These are phyloP conservation scores for Trichocomaceae sp. DNA, from an alignment of 2,329 filamentous ascomycete species.

Conservation along the genomic window DNA sequence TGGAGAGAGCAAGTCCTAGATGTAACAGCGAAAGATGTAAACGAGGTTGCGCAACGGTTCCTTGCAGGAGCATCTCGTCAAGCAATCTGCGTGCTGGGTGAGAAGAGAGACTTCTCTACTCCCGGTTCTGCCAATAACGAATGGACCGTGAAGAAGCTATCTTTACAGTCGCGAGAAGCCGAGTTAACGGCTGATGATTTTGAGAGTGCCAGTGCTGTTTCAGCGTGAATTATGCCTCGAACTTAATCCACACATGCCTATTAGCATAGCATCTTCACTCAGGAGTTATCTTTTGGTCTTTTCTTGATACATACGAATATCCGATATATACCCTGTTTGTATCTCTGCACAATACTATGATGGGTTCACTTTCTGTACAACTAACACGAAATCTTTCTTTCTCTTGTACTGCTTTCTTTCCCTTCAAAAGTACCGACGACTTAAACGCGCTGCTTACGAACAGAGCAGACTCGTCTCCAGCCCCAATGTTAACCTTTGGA, in stretches of 20 bases:
- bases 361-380: neutral
- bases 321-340: constrained; percentile 13
- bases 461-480: constrained; percentile 47
- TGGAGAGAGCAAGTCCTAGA: constrained; percentile 80
- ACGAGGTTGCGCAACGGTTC: constrained; percentile 72
- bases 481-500: constrained; percentile 19
- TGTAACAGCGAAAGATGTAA: constrained; percentile 73
- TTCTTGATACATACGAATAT: constrained; percentile 15
- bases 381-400: constrained; percentile 1
- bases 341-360: constrained; percentile 20
- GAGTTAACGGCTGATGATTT: constrained; percentile 14
- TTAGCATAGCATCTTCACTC: constrained; percentile 10
- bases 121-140: constrained; percentile 46
- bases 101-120: constrained; percentile 61
- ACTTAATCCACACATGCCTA: neutral
- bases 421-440: neutral
- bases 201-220: neutral
- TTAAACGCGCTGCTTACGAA: constrained; percentile 44
- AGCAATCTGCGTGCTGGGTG: constrained; percentile 68
- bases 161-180: constrained; percentile 47
- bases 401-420: constrained; percentile 1
- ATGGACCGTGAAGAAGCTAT: constrained; percentile 73
- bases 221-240: neutral
- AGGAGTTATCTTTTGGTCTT: constrained; percentile 10
- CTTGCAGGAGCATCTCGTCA: constrained; percentile 50